Evolutionary conservation across 129 eudicot genomes (phyloP), one percentile per base, ranked within the genome.

Genomic region (Oenanthe sinensis): DNA sequence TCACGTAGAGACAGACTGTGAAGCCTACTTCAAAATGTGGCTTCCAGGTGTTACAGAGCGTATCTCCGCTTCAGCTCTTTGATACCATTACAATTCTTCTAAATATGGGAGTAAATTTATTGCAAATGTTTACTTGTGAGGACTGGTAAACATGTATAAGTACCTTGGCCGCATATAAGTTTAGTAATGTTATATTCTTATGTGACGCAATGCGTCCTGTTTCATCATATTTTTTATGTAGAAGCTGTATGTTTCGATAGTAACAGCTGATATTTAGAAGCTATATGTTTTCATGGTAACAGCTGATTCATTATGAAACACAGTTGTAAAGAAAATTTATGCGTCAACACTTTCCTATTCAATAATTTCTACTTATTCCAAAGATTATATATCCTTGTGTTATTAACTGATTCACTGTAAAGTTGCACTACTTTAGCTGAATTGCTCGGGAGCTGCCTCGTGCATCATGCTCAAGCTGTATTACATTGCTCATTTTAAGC

Each of bases 21-120:
- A 84, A 19, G 70, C 90, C 46, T 93, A 71, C 89, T 88, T 87
- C 76, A 83, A 82, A 79, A 80, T 83, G 52, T 88, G 97, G 96
- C 85, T 91, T 70, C 93, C 93, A 30, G 65, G 77, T 58, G 90
- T 91, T 43, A 81, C 78, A 80, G 88, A 82, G 15, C 83, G 70
- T 76, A 55, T 83, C 79, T 76, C 89, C 75, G 81, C 83, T 76
- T 87, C 98, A 65, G 84, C 98, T 63, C 81, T 86, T 5, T 60
- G 68, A 60, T 60, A 24, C 60, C 10, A 71, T 79, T 13, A 26
- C n/a, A 4, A 6, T 6, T 69, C 3, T 6, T 13, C 8, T 8
- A 12, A 55, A 24, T 2, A 55, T 0, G 28, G 65, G 24, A 16
- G 45, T 6, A 70, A 30, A 28, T 33, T 67, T 67, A 12, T 14